Conservation (phyloP, 164 flowering plant genomes). For the Vitis amurensis region DNA sequence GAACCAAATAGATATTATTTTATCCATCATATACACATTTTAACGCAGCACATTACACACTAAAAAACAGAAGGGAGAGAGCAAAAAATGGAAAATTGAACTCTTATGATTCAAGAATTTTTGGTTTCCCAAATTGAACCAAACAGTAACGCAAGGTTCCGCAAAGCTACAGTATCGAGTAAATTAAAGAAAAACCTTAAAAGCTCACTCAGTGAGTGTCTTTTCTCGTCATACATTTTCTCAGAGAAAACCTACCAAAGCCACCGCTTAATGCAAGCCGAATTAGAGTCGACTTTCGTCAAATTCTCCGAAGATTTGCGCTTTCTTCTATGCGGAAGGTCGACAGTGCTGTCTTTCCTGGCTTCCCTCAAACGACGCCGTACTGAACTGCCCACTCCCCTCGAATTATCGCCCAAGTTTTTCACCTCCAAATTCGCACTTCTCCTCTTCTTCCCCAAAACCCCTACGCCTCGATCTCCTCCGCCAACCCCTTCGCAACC, state of each 20-base stretch:
- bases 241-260: conserved; percentile 43
- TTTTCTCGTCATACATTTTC: neutral
- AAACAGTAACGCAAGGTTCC: neutral
- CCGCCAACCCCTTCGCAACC: neutral
- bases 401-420: conserved; percentile 44
- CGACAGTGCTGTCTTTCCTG: conserved; percentile 9
- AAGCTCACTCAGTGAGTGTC: neutral
- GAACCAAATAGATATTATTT: conserved; percentile 1
- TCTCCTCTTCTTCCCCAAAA: conserved; percentile 23
- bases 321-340: conserved; percentile 19
- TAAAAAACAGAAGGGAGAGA: neutral
- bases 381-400: conserved; percentile 11
- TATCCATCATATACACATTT: neutral
- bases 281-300: conserved; percentile 20
- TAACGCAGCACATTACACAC: neutral
- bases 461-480: neutral
- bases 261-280: conserved; percentile 56
- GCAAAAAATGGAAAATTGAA: neutral
- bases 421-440: conserved; percentile 29
- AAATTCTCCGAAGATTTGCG: conserved; percentile 10
- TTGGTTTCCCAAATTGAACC: too few relatives aligned
- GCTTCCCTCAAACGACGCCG: conserved; percentile 38
- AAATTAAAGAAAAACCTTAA: neutral
- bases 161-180: neutral
- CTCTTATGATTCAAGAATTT: too few relatives aligned